Percentiles rank a stretch among this genome's conserved stretches.
These are phyloP conservation scores for Quercus parvula DNA, from an alignment of 306 rosid genomes.

Conservation along the genomic window DNA sequence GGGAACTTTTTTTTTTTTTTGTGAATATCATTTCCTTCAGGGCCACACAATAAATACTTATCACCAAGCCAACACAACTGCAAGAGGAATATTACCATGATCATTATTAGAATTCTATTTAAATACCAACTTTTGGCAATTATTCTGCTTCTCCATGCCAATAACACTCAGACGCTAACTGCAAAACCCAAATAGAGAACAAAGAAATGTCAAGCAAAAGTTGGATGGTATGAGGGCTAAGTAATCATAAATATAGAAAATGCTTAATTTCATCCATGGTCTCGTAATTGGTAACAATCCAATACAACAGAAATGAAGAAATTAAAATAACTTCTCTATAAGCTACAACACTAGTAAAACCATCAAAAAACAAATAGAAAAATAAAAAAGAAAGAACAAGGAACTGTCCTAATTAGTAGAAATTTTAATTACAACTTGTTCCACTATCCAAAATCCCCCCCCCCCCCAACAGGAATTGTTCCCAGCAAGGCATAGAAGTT, in stretches of 20 bases:
- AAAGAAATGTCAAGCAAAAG: neutral
- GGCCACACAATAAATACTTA: conserved; percentile 58
- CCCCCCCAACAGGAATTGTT: too few relatives aligned
- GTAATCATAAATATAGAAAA: neutral
- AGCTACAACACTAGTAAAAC: neutral
- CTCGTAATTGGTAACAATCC: neutral
- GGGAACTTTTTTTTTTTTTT: conserved; percentile 55
- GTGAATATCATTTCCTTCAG: conserved; percentile 77
- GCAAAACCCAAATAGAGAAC: neutral
- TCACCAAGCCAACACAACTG: conserved; percentile 79
- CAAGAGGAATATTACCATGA: neutral
- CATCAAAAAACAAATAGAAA: too few relatives aligned
- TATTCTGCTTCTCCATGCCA: neutral
- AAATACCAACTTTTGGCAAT: neutral
- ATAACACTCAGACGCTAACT: neutral
- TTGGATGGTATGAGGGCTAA: neutral
- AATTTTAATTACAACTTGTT: too few relatives aligned
- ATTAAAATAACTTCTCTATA: neutral
- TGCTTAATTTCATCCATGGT: neutral
- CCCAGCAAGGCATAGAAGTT: too few relatives aligned
- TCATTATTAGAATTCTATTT: neutral
- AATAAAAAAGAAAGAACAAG: too few relatives aligned
- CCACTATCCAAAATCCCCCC: too few relatives aligned
- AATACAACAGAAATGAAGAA: neutral
- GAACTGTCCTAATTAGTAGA: too few relatives aligned